Base-by-base conservation (phyloP, 176 grass and related monocot genomes). In the Dactylis glomerata region DNA sequence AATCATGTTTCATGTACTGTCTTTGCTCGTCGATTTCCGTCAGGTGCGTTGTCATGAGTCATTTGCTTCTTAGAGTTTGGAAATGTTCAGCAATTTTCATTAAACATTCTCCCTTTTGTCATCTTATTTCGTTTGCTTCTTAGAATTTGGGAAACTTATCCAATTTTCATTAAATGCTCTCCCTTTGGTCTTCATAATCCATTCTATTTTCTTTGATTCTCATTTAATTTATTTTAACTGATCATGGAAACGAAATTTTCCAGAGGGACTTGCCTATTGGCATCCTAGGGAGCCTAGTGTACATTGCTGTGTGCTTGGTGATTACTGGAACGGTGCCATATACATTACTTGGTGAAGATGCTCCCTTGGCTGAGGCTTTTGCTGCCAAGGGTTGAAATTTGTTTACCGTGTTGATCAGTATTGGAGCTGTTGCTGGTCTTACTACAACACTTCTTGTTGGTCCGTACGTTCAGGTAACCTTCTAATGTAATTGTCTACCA, bases 321-420 rank as follows among this genome's bases (percentile, higher is more conserved):
- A 86, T 99, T 89, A 99, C 96, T 76, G 96, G 93, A 82, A 99
- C 96, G 96, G 88, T 99, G 24, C 96, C 96, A 79, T 99, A 99
- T 57, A 83, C 85, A 77, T 87, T 77, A 77, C 96, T 99, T 63
- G 91, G 88, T 76, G 79, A 91, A 75, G 96, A 96, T 84, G 91
- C 96, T 79, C 96, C 96, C 83, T 70, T 99, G 80, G 93, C 93
- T 81, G 93, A 99, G 83, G 96, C 96, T 89, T 99, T 99, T 90
- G 82, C 83, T 76, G 89, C 89, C 16, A 96, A 99, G 85, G 96
- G 8, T 36, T 99, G 74, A 94, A 99, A 84, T 94, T 94, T 79
- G 75, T 99, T n/a, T 73, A 90, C 89, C 37, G 78, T 99, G 55
- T 81, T 96, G 90, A 99, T 99, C 81, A 94, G 96, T 86, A 89